Evolutionary conservation across 805 yeast genomes (phyloP).

Genomic region (Vanderwaltozyma polyspora): DNA sequence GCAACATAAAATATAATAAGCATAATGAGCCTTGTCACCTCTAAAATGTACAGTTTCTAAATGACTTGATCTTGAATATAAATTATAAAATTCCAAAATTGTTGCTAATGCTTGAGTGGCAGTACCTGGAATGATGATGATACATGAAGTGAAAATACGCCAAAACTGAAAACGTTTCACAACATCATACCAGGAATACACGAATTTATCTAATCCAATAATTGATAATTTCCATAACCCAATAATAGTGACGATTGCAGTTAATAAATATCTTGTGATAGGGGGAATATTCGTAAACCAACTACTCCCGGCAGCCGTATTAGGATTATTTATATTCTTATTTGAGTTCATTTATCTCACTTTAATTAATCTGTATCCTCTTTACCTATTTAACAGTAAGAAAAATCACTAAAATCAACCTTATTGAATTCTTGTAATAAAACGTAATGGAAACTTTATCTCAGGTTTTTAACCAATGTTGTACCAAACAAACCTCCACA

Average conservation of each 20-base stretch:
- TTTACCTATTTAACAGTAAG: too few species aligned
- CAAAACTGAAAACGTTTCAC: constrained; percentile 17
- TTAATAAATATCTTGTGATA: constrained; percentile 43
- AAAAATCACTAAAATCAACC: too few species aligned
- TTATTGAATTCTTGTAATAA: too few species aligned
- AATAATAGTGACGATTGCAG: constrained; percentile 32
- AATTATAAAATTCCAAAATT: constrained; percentile 16
- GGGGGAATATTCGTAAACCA: constrained; percentile 38
- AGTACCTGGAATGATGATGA: constrained; percentile 8
- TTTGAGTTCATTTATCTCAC: background rate
- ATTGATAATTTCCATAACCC: constrained; percentile 5
- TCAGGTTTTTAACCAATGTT: too few species aligned
- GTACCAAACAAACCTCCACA: too few species aligned
- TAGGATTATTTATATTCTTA: background rate
- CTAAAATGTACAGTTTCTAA: constrained; percentile 17
- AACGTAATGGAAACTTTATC: too few species aligned
- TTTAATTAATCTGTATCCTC: too few species aligned
- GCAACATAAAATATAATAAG: constrained; percentile 18
- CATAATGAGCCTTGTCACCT: constrained; percentile 14
- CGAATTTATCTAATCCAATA: constrained; percentile 3
- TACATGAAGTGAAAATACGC: constrained; percentile 20
- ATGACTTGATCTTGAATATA: constrained; percentile 19
- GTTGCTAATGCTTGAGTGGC: constrained; percentile 4
- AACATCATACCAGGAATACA: constrained; percentile 12
- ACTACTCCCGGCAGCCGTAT: constrained; percentile 2